phyloP scores from a whole-genome alignment of 306 rosid genomes.

The Benincasa hispida region DNA sequence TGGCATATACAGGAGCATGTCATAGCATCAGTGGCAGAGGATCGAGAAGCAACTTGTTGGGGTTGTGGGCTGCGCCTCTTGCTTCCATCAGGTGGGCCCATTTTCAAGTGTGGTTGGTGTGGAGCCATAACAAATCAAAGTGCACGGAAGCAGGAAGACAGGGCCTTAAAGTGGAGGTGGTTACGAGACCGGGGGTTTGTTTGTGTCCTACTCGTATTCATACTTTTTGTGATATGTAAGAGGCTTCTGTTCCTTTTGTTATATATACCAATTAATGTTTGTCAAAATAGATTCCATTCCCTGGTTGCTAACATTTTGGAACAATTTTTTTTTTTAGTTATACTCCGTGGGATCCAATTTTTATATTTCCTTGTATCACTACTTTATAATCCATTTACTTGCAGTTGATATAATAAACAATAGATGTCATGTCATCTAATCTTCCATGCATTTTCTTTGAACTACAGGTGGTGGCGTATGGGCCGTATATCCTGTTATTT shows the following conservation, averaged over 20 bases:
- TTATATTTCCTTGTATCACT: background rate
- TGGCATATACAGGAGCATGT: slow-evolving; percentile 60
- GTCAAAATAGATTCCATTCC: background rate
- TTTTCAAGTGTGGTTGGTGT: slow-evolving; percentile 97
- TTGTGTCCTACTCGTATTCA: slow-evolving; percentile 45
- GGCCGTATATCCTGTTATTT: slow-evolving; percentile 58
- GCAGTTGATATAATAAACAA: background rate
- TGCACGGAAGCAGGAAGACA: slow-evolving; percentile 32
- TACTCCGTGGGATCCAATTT: background rate
- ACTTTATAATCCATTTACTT: background rate
- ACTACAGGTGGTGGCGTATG: slow-evolving; percentile 92
- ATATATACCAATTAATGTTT: background rate
- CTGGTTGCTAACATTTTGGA: background rate
- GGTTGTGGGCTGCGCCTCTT: slow-evolving; percentile 80
- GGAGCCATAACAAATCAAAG: slow-evolving; percentile 76
- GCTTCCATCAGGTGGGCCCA: slow-evolving; percentile 43
- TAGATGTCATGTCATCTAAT: background rate
- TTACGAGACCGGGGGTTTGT: slow-evolving; percentile 67
- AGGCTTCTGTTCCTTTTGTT: background rate
- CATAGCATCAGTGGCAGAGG: slow-evolving; percentile 32
- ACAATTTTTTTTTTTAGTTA: background rate
- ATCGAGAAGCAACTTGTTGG: slow-evolving; percentile 71
- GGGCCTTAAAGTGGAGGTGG: slow-evolving; percentile 47
- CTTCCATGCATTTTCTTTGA: slow-evolving; percentile 7
- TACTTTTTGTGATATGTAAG: slow-evolving; percentile 78